Evolutionary conservation across 2,329 filamentous ascomycete genomes (phyloP), one percentile per base, ranked within the genome.

Genomic region (Nigrospora oryzae): DNA sequence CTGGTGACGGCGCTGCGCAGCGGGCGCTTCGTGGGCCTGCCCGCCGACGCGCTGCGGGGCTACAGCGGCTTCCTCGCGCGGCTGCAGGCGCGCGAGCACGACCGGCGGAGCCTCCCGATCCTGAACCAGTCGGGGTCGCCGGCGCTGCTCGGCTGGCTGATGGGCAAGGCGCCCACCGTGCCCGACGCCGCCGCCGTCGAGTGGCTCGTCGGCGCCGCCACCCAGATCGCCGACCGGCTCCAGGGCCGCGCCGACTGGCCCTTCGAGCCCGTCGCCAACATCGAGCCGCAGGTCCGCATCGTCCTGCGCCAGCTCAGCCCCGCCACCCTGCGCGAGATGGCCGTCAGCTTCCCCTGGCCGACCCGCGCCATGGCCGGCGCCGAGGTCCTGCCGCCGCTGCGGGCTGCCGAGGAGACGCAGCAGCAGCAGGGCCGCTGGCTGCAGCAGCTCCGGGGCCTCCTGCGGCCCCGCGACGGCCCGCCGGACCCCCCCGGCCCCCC

Each of bases 1-100:
- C 58, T 65, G 30, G 62, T 62, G 3, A 56, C 62, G 43, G 59
- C 60, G 1, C 52, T 63, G 32, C 56, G 57, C 44, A 44, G 50
- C 8, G 56, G 59, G 3, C 51, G 49, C 11, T 61, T 65, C 30
- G 53, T 62, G 0, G 61, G 61, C 3, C 50, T 65, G 40, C 48
- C 51, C 14, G 48, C 61, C 17, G 48, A 42, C 23, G 58, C 62
- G 4, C 55, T 65, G 51, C 53, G 56, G 12, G 54, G 59, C 43
- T 64, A 62, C 52, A 60, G 59, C 42, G 60, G 62, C 33, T 65
- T 65, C 47, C 59, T 64, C 50, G 50, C 61, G 44, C 62, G 60
- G 46, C 55, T 65, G 0, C 61, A 63, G 43, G 51, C 50, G 28
- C 55, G 63, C 36, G 63, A 64, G 50, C 61, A 65, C 46, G 61